Evolutionary conservation across 2,329 filamentous ascomycete species (phyloP).

Genomic region (Aulographum hederae): DNA sequence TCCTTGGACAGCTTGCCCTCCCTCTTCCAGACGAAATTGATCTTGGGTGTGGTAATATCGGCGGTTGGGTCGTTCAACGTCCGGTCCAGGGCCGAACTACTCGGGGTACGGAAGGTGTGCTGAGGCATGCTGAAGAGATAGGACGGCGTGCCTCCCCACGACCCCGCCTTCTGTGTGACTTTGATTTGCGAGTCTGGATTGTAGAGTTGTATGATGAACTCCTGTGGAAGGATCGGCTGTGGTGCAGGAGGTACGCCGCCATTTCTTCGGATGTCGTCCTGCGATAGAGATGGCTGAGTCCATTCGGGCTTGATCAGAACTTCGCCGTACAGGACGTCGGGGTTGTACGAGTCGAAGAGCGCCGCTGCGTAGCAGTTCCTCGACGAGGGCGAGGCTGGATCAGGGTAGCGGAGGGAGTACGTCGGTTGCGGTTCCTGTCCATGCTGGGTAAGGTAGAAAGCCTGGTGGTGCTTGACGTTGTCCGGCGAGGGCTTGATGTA

Average conservation of each 20-base stretch:
- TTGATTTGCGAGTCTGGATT: conserved; percentile 73
- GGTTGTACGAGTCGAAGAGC: conserved; percentile 63
- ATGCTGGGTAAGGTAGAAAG: conserved; percentile 42
- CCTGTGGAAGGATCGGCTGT: conserved; percentile 55
- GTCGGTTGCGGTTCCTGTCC: conserved; percentile 64
- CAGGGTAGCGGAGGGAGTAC: conserved; percentile 62
- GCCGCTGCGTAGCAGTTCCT: conserved; percentile 76
- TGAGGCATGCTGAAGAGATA: conserved; percentile 93
- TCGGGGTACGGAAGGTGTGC: conserved; percentile 66
- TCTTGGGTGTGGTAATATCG: conserved; percentile 41
- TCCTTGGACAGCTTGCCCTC: conserved; percentile 76
- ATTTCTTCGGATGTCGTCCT: conserved; percentile 57
- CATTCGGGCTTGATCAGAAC: conserved; percentile 72
- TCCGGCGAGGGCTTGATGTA: conserved; percentile 37
- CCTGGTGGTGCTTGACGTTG: conserved; percentile 31
- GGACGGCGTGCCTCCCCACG: conserved; percentile 61
- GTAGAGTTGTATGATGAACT: conserved; percentile 77
- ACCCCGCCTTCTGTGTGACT: conserved; percentile 48
- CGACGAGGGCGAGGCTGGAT: conserved; percentile 50
- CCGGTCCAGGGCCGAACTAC: conserved; percentile 58
- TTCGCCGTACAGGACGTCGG: conserved; percentile 73
- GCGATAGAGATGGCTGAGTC: conserved; percentile 64
- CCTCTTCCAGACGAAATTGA: conserved; percentile 76
- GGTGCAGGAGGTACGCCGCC: conserved; percentile 47
- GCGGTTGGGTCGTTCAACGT: conserved; percentile 42